Base-by-base conservation (phyloP, 768 basidiomycete genomes). In the Amanita exitialis region DNA sequence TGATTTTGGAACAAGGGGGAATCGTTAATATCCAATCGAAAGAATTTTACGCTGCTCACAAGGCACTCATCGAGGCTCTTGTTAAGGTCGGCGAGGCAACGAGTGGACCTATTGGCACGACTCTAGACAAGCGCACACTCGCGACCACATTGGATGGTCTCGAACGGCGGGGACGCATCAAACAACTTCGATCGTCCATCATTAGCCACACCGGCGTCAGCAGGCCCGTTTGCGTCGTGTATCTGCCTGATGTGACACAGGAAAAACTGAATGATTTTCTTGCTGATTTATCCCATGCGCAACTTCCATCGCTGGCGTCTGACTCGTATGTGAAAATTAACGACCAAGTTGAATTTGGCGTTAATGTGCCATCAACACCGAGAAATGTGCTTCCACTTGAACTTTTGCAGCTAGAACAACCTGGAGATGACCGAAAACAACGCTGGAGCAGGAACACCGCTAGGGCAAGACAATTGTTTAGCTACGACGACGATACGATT, bases 51-150 rank as follows among this genome's bases (percentile, higher is more conserved):
- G 82, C 84, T 39, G 77, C 74, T 10, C 86, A 90, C 57, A 70
- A 75, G 45, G 73, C 73, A 18, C 67, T 90, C n/a, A 61, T 90
- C 1, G 77, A 81, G 44, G 60, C 66, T 6, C 68, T 89, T 59
- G 61, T 72, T 6, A 68, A 73, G 44, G 74, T 76, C 3, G 82
- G 83, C 5, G 85, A 89, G 59, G 69, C 82, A 0, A 79, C 84
- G 0, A 90, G 87, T 57, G 79, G 80, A 4, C 82, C 83, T 18
- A 65, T 68, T 12, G 86, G 85, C 7, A 79, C 83, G 32, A 77
- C 75, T 49, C 74, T 82, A 10, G 90, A 92, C 60, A 86, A 83
- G 62, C 75, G 86, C 10, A 90, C 90, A 1, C 75, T 82, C 25
- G 73, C 71, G 23, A 64, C 73, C 4, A 79, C 83, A 0, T 66